A percentile compares a stretch with the other conserved stretches of the same genome.
These are phyloP conservation scores for Mycena sanguinolenta DNA, from an alignment of 768 basidiomycete genomes.

Conservation along the genomic window DNA sequence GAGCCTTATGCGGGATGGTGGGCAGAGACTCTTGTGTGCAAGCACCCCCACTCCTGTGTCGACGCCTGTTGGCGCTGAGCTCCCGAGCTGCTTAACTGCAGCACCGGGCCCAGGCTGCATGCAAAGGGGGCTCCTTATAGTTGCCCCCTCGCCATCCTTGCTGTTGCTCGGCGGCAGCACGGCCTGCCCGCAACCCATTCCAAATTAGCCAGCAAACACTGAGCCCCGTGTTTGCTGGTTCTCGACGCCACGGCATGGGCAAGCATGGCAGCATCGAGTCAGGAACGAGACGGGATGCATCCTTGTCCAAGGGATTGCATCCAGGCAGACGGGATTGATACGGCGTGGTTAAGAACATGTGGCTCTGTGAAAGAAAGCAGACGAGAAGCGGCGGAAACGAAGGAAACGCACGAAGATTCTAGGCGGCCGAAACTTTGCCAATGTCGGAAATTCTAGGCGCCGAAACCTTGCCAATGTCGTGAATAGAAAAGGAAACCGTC, in stretches of 20 bases:
- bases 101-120: neutral
- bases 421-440: too few relatives aligned
- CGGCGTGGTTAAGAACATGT: neutral
- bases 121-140: neutral
- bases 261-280: neutral
- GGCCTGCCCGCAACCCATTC: neutral
- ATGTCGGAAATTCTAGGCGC: too few relatives aligned
- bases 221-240: neutral
- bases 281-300: neutral
- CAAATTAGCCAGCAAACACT: neutral
- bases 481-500: too few relatives aligned
- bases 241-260: neutral
- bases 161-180: neutral
- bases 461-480: too few relatives aligned
- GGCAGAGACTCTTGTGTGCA: too few relatives aligned
- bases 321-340: neutral
- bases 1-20: too few relatives aligned
- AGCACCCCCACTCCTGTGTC: too few relatives aligned
- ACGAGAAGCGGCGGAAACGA: too few relatives aligned
- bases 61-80: neutral
- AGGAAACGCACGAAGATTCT: too few relatives aligned
- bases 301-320: neutral
- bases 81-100: neutral
- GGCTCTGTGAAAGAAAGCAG: too few relatives aligned
- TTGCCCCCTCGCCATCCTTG: neutral